Percentiles rank a stretch among this genome's conserved stretches.
Conservation (phyloP, 2,329 filamentous ascomycete genomes). For the Claviceps sp. region DNA sequence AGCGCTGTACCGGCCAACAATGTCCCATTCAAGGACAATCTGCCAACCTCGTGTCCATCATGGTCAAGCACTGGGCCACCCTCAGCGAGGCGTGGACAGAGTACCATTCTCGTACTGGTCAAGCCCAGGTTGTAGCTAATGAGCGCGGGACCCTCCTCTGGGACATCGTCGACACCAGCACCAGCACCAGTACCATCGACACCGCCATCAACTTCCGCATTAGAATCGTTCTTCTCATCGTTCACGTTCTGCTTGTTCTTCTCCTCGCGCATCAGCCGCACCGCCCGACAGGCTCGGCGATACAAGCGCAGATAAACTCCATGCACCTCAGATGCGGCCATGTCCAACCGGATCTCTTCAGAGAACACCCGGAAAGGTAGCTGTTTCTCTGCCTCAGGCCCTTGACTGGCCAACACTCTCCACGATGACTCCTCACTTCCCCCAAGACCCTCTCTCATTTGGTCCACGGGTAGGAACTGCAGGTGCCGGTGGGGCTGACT, state of each 20-base stretch:
- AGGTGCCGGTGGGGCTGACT: constrained; percentile 61
- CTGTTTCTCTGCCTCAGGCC: constrained; percentile 13
- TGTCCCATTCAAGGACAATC: constrained; percentile 44
- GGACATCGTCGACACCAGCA: constrained; percentile 8
- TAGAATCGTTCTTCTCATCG: too few relatives aligned
- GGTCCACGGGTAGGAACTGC: constrained; percentile 53
- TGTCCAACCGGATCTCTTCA: constrained; percentile 21
- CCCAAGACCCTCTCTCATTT: constrained; percentile 44
- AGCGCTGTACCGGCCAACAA: constrained; percentile 50
- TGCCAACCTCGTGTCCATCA: constrained; percentile 24
- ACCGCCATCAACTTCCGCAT: background rate
- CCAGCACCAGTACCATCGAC: background rate
- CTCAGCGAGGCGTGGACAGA: constrained; percentile 42
- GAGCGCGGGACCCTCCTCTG: constrained; percentile 26
- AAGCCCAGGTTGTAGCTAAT: constrained; percentile 54
- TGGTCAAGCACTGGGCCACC: constrained; percentile 23
- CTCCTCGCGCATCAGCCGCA: constrained; percentile 6
- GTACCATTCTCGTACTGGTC: constrained; percentile 37
- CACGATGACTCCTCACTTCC: constrained; percentile 22
- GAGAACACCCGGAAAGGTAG: constrained; percentile 34
- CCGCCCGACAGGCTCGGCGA: constrained; percentile 27
- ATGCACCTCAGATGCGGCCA: constrained; percentile 24
- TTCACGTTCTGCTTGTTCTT: too few relatives aligned
- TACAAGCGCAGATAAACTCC: constrained; percentile 35
- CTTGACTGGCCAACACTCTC: constrained; percentile 29